Evolutionary conservation across 169 alveolate species (phyloP).

Genomic region (Theileria equi): DNA sequence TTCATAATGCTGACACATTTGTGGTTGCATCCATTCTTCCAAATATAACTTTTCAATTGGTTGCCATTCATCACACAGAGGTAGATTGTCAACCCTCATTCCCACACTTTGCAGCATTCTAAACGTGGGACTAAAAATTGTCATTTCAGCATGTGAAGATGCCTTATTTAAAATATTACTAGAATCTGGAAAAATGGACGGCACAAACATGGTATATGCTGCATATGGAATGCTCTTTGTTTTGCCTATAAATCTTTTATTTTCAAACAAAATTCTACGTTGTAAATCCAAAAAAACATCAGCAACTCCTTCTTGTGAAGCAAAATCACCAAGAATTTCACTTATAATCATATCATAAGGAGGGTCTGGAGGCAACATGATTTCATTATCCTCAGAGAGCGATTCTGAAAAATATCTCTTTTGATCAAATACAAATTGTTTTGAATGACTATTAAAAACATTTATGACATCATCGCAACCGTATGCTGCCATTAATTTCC

Average conservation of each 20-base stretch:
- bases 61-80: conserved; percentile 46
- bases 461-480: conserved; percentile 68
- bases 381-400: conserved; percentile 1
- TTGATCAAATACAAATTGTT: conserved; percentile 63
- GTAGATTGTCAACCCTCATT: conserved; percentile 57
- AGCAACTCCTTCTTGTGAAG: conserved; percentile 84
- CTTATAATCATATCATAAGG: conserved; percentile 80
- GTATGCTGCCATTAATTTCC: conserved; percentile 74
- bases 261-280: conserved; percentile 65
- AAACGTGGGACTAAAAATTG: conserved; percentile 74
- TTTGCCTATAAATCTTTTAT: conserved; percentile 59
- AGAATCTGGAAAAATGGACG: conserved; percentile 75
- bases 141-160: conserved; percentile 69
- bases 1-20: conserved; percentile 71
- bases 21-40: conserved; percentile 69
- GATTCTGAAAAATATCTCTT: conserved; percentile 29
- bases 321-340: conserved; percentile 83
- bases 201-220: conserved; percentile 75
- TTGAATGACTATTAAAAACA: conserved; percentile 73
- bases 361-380: conserved; percentile 35
- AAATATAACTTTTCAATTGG: conserved; percentile 61
- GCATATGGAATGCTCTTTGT: conserved; percentile 76
- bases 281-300: conserved; percentile 80
- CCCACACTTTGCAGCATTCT: conserved; percentile 76
- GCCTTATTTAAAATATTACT: conserved; percentile 74